Percentiles rank a stretch among this genome's conserved stretches.
Conservation (phyloP, 129 eudicot genomes). For the Centrapalus pauciflorus region DNA sequence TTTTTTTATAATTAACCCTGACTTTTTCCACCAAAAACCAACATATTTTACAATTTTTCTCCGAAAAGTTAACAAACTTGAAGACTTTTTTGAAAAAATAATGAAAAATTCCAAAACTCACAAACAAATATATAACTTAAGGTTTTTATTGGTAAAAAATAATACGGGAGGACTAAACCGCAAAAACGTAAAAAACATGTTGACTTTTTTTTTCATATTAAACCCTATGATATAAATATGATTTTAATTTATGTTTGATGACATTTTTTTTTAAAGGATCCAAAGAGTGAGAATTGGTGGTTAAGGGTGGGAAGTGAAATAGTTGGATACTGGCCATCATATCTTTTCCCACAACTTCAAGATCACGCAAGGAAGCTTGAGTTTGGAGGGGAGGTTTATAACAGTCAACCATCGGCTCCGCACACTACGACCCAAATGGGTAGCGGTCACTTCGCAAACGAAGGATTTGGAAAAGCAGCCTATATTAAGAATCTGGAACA, state of each 20-base stretch:
- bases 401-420: not conserved
- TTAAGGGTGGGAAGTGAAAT: conserved; percentile 62
- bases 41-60: too few species aligned
- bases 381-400: conserved; percentile 76
- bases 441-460: conserved; percentile 21
- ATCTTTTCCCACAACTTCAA: conserved; percentile 51
- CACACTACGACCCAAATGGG: conserved; percentile 31
- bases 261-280: conserved; percentile 39
- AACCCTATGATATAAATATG: too few species aligned
- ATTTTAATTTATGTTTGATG: not conserved
- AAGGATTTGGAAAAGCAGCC: conserved; percentile 20
- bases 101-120: too few species aligned
- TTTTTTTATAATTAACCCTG: too few species aligned
- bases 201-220: too few species aligned
- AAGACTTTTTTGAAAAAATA: too few species aligned
- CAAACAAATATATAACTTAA: too few species aligned
- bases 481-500: conserved; percentile 17
- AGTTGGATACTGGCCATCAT: conserved; percentile 84
- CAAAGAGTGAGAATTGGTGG: conserved; percentile 84
- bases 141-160: too few species aligned
- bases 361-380: conserved; percentile 57
- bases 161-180: too few species aligned
- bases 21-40: too few species aligned
- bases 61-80: too few species aligned
- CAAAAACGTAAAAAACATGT: too few species aligned